Conservation (phyloP, 257 asterid genomes). For the Gentiana straminea region DNA sequence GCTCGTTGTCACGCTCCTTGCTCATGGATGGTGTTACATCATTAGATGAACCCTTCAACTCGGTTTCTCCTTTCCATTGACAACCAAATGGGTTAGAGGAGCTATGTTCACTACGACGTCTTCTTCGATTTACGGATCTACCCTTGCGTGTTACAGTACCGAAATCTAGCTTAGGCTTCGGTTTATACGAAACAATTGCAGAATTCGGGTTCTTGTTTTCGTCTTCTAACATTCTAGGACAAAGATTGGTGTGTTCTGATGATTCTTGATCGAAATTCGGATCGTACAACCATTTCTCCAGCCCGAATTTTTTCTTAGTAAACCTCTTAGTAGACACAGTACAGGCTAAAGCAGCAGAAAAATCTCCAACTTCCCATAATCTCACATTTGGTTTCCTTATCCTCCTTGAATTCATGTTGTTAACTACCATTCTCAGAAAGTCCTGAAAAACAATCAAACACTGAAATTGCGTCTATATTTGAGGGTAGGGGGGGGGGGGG, state of each 20-base stretch:
- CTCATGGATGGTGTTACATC: neutral
- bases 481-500: too few species aligned
- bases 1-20: conserved; percentile 3
- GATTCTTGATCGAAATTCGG: neutral
- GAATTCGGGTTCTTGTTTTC: conserved; percentile 13
- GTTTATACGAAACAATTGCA: neutral
- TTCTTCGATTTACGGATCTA: conserved; percentile 11
- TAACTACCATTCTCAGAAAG: conserved; percentile 9
- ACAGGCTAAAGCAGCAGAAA: conserved; percentile 22
- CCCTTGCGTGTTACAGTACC: conserved; percentile 11
- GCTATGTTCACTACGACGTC: conserved; percentile 2
- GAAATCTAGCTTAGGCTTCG: conserved; percentile 6
- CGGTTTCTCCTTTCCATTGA: conserved; percentile 3
- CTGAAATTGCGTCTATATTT: too few species aligned
- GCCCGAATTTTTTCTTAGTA: conserved; percentile 2
- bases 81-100: conserved; percentile 7
- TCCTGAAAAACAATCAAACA: neutral
- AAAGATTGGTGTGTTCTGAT: neutral
- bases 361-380: conserved; percentile 19
- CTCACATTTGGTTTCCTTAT: conserved; percentile 19
- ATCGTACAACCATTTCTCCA: conserved; percentile 6
- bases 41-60: conserved; percentile 3
- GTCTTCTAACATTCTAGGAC: neutral
- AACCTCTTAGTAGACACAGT: conserved; percentile 8
- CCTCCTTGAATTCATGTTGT: conserved; percentile 17